Evolutionary conservation across 179 eudicot genomes (phyloP).

Genomic region (Camellia oleifera): DNA sequence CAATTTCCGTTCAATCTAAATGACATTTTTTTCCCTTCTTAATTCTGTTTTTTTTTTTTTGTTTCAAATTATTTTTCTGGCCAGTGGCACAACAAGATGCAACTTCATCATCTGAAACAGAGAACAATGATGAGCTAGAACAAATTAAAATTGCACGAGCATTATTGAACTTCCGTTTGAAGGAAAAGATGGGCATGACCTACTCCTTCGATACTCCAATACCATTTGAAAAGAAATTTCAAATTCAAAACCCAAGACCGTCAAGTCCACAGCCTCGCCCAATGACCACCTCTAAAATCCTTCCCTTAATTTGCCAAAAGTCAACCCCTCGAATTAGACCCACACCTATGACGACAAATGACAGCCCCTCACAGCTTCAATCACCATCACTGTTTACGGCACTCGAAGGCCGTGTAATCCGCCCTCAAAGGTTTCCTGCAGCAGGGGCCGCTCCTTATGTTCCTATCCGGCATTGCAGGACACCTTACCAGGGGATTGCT

Average conservation of each 20-base stretch:
- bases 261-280: constrained; percentile 51
- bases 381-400: constrained; percentile 1
- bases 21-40: neutral
- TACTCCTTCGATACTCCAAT: constrained; percentile 21
- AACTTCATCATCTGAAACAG: constrained; percentile 51
- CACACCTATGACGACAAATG: constrained; percentile 13
- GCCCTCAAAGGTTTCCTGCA: constrained; percentile 35
- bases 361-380: constrained; percentile 21
- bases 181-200: constrained; percentile 37
- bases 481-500: constrained; percentile 48
- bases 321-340: constrained; percentile 36
- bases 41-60: neutral
- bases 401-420: constrained; percentile 26
- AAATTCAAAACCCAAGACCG: constrained; percentile 38
- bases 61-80: neutral
- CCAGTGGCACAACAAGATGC: constrained; percentile 65
- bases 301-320: constrained; percentile 57
- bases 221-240: constrained; percentile 46
- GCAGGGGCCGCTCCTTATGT: constrained; percentile 52
- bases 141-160: constrained; percentile 70
- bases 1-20: neutral
- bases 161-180: constrained; percentile 45
- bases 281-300: constrained; percentile 53
- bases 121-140: constrained; percentile 68
- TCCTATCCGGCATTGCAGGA: constrained; percentile 43